Evolutionary conservation across 1,284 basidiomycete genomes (phyloP).

Genomic region (Earliella scabrosa): DNA sequence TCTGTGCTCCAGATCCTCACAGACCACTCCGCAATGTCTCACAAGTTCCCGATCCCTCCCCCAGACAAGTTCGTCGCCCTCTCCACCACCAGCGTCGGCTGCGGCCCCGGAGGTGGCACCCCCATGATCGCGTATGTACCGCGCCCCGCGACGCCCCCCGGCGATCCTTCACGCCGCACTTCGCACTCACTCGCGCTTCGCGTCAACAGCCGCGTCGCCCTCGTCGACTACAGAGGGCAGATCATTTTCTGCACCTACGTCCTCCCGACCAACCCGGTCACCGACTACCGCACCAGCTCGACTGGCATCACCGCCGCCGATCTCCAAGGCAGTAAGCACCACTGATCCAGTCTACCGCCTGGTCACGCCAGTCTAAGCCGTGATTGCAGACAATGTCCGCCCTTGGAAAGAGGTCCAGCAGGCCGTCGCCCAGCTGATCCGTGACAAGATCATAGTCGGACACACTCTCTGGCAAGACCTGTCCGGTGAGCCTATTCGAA

Average conservation of each 20-base stretch:
- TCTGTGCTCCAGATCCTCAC: conserved; percentile 7
- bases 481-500: conserved; percentile 53
- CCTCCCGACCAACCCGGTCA: conserved; percentile 68
- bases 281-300: conserved; percentile 72
- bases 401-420: conserved; percentile 66
- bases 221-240: conserved; percentile 67
- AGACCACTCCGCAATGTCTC: conserved; percentile 26
- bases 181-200: conserved; percentile 21
- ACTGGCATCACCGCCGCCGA: conserved; percentile 69
- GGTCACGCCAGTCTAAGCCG: too few relatives aligned
- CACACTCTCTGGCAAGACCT: conserved; percentile 80
- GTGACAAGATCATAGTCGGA: conserved; percentile 71
- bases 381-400: conserved; percentile 50
- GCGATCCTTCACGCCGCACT: conserved; percentile 8
- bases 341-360: not conserved
- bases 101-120: conserved; percentile 75
- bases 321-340: conserved; percentile 38
- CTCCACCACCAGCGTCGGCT: conserved; percentile 69
- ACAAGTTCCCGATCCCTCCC: conserved; percentile 38
- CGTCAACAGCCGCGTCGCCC: conserved; percentile 56
- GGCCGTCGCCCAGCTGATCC: conserved; percentile 62
- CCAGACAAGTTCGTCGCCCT: conserved; percentile 56
- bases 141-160: too few relatives aligned
- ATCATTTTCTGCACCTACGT: conserved; percentile 66
- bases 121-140: conserved; percentile 73